These are phyloP conservation scores for Cladosporium sphaerospermum DNA, from an alignment of 2,329 filamentous ascomycete genomes.

Conservation along the genomic window DNA sequence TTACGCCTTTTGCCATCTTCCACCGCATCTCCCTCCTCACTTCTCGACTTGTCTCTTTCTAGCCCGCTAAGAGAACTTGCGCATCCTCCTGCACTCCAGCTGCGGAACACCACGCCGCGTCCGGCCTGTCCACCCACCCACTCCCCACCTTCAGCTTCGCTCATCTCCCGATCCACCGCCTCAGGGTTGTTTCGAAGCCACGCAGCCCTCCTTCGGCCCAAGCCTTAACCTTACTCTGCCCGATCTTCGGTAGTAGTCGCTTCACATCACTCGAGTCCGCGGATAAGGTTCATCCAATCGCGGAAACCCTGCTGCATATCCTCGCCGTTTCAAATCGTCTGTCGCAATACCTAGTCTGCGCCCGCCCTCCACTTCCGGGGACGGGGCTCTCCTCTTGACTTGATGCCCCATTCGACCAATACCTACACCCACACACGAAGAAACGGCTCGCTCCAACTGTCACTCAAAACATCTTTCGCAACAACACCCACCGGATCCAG, in stretches of 20 bases:
- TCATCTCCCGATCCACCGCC: neutral
- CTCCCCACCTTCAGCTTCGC: neutral
- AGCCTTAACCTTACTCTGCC: conserved; percentile 2
- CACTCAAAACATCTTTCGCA: neutral
- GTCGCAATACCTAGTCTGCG: neutral
- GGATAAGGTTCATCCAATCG: conserved; percentile 1
- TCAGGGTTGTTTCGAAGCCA: conserved; percentile 3
- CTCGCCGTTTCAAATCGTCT: neutral
- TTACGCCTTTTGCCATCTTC: no score
- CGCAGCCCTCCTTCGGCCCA: neutral
- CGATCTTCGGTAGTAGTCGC: neutral
- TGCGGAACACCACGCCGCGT: neutral
- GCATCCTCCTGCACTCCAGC: no score
- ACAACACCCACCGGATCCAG: neutral
- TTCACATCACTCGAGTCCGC: neutral
- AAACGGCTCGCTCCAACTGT: neutral
- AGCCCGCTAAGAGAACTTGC: no score
- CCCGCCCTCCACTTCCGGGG: neutral
- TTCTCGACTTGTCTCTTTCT: no score
- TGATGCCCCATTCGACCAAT: conserved; percentile 2
- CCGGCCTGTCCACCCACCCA: conserved; percentile 1
- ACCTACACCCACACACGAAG: neutral
- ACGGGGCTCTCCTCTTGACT: neutral
- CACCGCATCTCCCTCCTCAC: no score
- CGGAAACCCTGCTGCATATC: neutral